Conservation (phyloP, 495 filamentous ascomycete genomes). For the Aspergillus kassunensis region DNA sequence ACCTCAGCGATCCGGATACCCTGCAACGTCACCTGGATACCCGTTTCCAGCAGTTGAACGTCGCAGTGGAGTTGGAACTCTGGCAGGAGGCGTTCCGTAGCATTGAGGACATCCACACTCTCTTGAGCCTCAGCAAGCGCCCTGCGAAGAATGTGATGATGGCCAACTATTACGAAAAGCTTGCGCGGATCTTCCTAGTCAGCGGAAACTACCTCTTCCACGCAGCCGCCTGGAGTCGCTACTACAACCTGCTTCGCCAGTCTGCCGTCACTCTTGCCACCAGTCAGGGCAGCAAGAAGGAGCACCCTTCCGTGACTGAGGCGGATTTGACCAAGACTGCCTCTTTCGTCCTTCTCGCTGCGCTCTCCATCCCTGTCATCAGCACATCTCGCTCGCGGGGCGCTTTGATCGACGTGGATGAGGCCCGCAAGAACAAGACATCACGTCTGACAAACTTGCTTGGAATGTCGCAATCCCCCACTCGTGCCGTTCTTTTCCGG, state of each 20-base stretch:
- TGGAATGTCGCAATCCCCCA: constrained; percentile 85
- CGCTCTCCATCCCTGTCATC: constrained; percentile 95
- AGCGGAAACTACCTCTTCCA: constrained; percentile 99
- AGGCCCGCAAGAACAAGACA: constrained; percentile 98
- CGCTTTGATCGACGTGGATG: constrained; percentile 92
- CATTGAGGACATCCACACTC: constrained; percentile 98
- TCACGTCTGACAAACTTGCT: constrained; percentile 91
- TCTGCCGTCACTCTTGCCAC: constrained; percentile 80
- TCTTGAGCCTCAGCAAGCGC: constrained; percentile 96
- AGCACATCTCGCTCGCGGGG: constrained; percentile 95
- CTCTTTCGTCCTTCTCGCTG: constrained; percentile 93
- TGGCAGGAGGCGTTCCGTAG: constrained; percentile 99
- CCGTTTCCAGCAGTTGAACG: constrained; percentile 96
- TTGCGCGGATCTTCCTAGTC: constrained; percentile 96
- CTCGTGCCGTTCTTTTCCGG: constrained; percentile 86
- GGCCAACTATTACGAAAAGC: constrained; percentile 99
- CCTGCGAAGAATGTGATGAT: constrained; percentile 99
- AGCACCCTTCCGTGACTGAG: constrained; percentile 85
- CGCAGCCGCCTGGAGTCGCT: constrained; percentile 92
- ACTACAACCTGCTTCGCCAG: constrained; percentile 92
- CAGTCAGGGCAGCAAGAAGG: constrained; percentile 83
- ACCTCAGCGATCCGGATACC: constrained; percentile 95
- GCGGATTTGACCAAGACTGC: constrained; percentile 83
- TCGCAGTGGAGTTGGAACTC: constrained; percentile 93
- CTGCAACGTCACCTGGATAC: constrained; percentile 96